Conservation (phyloP, 192 early-diverging fungal species). For the Pilobolus umbonatus region DNA sequence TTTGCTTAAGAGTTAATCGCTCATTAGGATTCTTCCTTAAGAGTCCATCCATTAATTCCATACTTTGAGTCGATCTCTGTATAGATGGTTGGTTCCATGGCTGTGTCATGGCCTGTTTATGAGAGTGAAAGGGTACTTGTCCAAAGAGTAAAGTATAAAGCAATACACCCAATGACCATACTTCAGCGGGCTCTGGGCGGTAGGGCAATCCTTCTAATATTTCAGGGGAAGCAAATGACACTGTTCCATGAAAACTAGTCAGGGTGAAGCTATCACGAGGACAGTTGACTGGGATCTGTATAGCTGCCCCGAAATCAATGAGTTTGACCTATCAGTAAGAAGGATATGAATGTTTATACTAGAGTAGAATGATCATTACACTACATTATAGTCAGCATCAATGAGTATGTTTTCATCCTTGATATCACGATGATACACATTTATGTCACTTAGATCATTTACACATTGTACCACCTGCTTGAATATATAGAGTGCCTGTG, state of each 20-base stretch:
- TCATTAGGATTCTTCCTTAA: constrained; percentile 45
- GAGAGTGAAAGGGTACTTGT: constrained; percentile 53
- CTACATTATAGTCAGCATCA: constrained; percentile 28
- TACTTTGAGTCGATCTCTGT: constrained; percentile 40
- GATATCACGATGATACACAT: constrained; percentile 75
- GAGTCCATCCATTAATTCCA: constrained; percentile 55
- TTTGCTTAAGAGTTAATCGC: constrained; percentile 46
- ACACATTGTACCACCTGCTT: constrained; percentile 64
- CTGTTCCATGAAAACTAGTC: constrained; percentile 44
- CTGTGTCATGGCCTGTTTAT: constrained; percentile 35
- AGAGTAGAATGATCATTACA: background rate
- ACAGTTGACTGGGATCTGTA: constrained; percentile 17
- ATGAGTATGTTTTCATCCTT: constrained; percentile 69
- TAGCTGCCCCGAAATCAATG: constrained; percentile 66
- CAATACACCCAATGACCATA: constrained; percentile 69
- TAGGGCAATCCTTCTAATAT: constrained; percentile 56
- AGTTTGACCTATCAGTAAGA: constrained; percentile 33
- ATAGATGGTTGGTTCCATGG: constrained; percentile 28
- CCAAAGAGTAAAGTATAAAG: constrained; percentile 54
- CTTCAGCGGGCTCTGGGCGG: constrained; percentile 56
- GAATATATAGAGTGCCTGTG: constrained; percentile 59
- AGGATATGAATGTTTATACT: background rate
- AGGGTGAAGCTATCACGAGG: constrained; percentile 24
- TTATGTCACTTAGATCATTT: constrained; percentile 49
- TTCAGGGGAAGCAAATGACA: constrained; percentile 60